These are phyloP conservation scores for Choiromyces venosus DNA, from an alignment of 495 filamentous ascomycete species.

Conservation along the genomic window DNA sequence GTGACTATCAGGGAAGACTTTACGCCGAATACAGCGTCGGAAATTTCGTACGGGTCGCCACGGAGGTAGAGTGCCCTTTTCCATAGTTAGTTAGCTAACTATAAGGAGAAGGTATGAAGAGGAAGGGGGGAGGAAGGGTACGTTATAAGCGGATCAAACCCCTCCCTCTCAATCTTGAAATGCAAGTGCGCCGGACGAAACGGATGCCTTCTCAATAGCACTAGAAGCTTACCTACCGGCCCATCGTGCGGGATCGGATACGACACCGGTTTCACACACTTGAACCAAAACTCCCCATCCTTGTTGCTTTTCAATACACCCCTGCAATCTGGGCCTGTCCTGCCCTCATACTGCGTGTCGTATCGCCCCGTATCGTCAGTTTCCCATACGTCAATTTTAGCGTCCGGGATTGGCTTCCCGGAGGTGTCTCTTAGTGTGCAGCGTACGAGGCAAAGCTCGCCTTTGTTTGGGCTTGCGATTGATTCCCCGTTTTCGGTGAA, in stretches of 20 bases:
- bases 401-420: slow-evolving; percentile 62
- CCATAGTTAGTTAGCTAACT: slow-evolving; percentile 41
- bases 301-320: slow-evolving; percentile 68
- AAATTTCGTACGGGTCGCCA: slow-evolving; percentile 81
- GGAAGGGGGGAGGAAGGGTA: slow-evolving; percentile 46
- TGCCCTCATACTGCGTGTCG: slow-evolving; percentile 75
- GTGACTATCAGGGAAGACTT: slow-evolving; percentile 78
- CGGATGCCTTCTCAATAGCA: slow-evolving; percentile 65
- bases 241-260: slow-evolving; percentile 90
- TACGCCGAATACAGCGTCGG: slow-evolving; percentile 89
- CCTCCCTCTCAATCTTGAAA: slow-evolving; percentile 88
- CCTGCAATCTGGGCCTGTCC: slow-evolving; percentile 68
- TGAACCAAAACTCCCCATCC: slow-evolving; percentile 79
- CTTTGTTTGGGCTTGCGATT: slow-evolving; percentile 68
- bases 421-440: slow-evolving; percentile 66
- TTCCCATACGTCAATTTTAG: slow-evolving; percentile 90
- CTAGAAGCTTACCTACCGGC: slow-evolving; percentile 74
- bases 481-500: slow-evolving; percentile 55
- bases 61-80: slow-evolving; percentile 66
- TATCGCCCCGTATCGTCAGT: slow-evolving; percentile 82
- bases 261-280: slow-evolving; percentile 76
- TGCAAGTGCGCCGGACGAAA: slow-evolving; percentile 86
- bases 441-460: slow-evolving; percentile 67
- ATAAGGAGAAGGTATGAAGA: slow-evolving; percentile 11
- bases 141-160: slow-evolving; percentile 83